Evolutionary conservation across 2,329 filamentous ascomycete genomes (phyloP).

Genomic region (Hypoxylon sp.): DNA sequence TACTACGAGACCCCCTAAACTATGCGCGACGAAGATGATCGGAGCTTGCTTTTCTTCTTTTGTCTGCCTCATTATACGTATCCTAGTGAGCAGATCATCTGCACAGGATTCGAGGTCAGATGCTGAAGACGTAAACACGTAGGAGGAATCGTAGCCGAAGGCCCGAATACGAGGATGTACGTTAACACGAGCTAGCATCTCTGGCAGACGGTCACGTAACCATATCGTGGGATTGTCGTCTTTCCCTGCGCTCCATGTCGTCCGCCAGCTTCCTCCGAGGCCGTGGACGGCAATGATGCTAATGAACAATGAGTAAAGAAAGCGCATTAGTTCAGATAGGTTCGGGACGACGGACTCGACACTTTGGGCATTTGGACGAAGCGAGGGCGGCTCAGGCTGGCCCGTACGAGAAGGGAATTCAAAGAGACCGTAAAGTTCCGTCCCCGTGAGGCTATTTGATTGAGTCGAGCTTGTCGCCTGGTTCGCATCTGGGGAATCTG

Average conservation of each 20-base stretch:
- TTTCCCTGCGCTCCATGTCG: slow-evolving; percentile 6
- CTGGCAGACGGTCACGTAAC: slow-evolving; percentile 22
- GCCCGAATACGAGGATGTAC: slow-evolving; percentile 18
- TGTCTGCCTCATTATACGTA: slow-evolving; percentile 17
- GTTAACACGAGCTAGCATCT: slow-evolving; percentile 4
- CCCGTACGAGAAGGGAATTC: slow-evolving; percentile 1
- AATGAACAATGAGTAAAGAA: not conserved
- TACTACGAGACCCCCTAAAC: slow-evolving; percentile 25
- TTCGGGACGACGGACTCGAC: not conserved
- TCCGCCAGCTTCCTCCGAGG: slow-evolving; percentile 27
- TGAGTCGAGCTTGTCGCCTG: not conserved
- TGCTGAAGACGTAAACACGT: slow-evolving; percentile 16
- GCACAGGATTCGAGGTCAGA: slow-evolving; percentile 11
- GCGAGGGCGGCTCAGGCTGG: not conserved
- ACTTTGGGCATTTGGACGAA: not conserved
- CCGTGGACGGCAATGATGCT: slow-evolving; percentile 27
- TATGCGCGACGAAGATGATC: slow-evolving; percentile 25
- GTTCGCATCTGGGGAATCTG: not conserved
- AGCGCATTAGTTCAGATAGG: not conserved
- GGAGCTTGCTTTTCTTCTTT: slow-evolving; percentile 16
- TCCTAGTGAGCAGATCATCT: slow-evolving; percentile 17
- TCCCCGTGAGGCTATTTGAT: not conserved
- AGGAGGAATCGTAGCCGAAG: slow-evolving; percentile 22
- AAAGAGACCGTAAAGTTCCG: slow-evolving; percentile 15
- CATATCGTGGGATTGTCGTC: slow-evolving; percentile 9